A percentile compares a stretch with the other conserved stretches of the same genome.
Evolutionary conservation across 768 basidiomycete genomes (phyloP).

Genomic region (Tricholoma bakamatsutake): DNA sequence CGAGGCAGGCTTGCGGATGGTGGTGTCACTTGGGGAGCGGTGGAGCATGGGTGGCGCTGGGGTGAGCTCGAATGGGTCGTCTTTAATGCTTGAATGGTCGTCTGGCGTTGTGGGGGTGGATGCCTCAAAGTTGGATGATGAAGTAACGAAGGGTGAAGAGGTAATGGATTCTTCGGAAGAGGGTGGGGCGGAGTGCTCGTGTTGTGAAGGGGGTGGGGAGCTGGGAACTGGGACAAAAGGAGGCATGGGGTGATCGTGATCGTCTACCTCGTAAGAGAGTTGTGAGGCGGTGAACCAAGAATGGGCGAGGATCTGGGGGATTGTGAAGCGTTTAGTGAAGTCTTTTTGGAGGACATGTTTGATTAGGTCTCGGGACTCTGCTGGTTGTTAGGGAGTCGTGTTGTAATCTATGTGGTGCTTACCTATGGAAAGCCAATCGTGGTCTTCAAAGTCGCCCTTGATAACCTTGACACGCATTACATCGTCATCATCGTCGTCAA

Average conservation of each 20-base stretch:
- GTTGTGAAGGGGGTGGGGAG: constrained; percentile 18
- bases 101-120: constrained; percentile 58
- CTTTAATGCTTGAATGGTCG: neutral
- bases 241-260: constrained; percentile 18
- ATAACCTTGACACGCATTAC: constrained; percentile 84
- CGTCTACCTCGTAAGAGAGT: constrained; percentile 28
- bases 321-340: constrained; percentile 65
- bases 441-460: constrained; percentile 84
- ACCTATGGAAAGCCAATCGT: constrained; percentile 89
- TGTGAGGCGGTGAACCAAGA: constrained; percentile 68
- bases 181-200: constrained; percentile 25
- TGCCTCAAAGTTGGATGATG: constrained; percentile 27
- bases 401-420: constrained; percentile 14
- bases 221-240: constrained; percentile 26
- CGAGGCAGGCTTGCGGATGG: constrained; percentile 40
- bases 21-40: constrained; percentile 51
- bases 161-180: constrained; percentile 53
- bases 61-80: constrained; percentile 37
- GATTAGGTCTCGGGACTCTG: constrained; percentile 85
- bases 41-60: constrained; percentile 30
- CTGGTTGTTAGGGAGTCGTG: constrained; percentile 3
- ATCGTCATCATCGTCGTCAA: constrained; percentile 84
- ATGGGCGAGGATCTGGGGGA: constrained; percentile 81
- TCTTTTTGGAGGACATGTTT: constrained; percentile 73
- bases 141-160: constrained; percentile 40